These are phyloP conservation scores for Boletellus ananiceps DNA, from an alignment of 768 basidiomycete genomes.

Conservation along the genomic window DNA sequence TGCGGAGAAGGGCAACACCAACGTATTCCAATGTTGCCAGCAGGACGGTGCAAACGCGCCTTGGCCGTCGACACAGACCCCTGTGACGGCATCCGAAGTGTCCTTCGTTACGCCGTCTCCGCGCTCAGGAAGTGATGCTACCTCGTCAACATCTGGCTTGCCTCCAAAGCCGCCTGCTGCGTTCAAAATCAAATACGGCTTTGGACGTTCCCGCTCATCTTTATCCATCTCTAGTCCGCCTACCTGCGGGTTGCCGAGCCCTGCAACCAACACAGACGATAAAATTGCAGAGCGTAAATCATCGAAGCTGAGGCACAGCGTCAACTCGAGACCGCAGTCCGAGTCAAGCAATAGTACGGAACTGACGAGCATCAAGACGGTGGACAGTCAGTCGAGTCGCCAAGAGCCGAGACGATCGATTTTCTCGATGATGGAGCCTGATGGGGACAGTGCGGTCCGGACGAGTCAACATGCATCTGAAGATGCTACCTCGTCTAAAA, in stretches of 20 bases:
- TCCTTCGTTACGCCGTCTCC: slow-evolving; percentile 46
- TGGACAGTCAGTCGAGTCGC: slow-evolving; percentile 41
- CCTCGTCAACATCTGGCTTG: slow-evolving; percentile 26
- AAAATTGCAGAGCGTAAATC: slow-evolving; percentile 26
- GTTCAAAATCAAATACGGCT: slow-evolving; percentile 60
- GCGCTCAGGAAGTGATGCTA: slow-evolving; percentile 45
- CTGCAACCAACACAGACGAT: slow-evolving; percentile 22
- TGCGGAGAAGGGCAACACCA: slow-evolving; percentile 62
- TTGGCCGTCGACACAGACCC: background rate
- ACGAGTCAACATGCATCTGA: slow-evolving; percentile 18
- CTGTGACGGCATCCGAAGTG: slow-evolving; percentile 53
- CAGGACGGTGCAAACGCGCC: slow-evolving; percentile 36
- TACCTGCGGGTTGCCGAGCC: slow-evolving; percentile 26
- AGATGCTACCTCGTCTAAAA: slow-evolving; percentile 14
- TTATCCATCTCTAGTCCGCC: slow-evolving; percentile 39
- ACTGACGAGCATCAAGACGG: slow-evolving; percentile 55
- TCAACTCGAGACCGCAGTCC: slow-evolving; percentile 46
- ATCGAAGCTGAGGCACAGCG: slow-evolving; percentile 36
- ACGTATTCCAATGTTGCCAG: slow-evolving; percentile 47
- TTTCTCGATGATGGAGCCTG: slow-evolving; percentile 30
- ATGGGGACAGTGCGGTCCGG: slow-evolving; percentile 20
- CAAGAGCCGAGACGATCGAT: slow-evolving; percentile 35
- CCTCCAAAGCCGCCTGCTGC: slow-evolving; percentile 48
- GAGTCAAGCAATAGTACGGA: slow-evolving; percentile 56
- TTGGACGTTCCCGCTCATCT: slow-evolving; percentile 62